These are phyloP conservation scores for Teratosphaeria epicoccoides DNA, from an alignment of 2,329 filamentous ascomycete genomes.

Conservation along the genomic window DNA sequence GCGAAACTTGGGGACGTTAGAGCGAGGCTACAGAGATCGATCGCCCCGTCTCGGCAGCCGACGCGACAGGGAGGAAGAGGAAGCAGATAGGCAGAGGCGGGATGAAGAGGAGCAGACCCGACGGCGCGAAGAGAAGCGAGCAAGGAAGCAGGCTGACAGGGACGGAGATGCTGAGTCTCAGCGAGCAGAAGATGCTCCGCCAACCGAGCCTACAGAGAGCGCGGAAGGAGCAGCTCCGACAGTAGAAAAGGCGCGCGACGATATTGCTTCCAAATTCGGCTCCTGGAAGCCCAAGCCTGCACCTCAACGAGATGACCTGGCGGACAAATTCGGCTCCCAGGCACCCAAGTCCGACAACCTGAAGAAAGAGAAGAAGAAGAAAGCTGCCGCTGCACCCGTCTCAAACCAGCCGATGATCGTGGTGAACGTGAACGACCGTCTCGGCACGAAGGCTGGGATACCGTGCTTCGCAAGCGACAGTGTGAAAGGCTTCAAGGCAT, in stretches of 20 bases:
- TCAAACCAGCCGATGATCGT: slow-evolving; percentile 75
- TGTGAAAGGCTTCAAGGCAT: slow-evolving; percentile 77
- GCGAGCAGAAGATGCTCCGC: background rate
- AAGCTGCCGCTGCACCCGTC: slow-evolving; percentile 17
- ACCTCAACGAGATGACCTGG: slow-evolving; percentile 3
- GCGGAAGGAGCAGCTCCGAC: slow-evolving; percentile 18
- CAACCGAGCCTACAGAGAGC: slow-evolving; percentile 3
- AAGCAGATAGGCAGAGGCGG: slow-evolving; percentile 4
- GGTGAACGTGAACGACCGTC: slow-evolving; percentile 85
- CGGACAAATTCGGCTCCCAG: slow-evolving; percentile 4
- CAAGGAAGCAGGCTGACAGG: slow-evolving; percentile 11
- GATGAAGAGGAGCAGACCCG: slow-evolving; percentile 9
- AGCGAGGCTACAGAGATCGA: slow-evolving; percentile 26
- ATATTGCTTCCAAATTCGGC: background rate
- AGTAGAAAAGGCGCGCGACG: background rate
- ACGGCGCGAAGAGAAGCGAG: slow-evolving; percentile 4
- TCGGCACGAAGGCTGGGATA: slow-evolving; percentile 90
- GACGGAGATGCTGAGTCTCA: slow-evolving; percentile 1
- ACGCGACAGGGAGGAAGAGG: slow-evolving; percentile 13
- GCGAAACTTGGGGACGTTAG: slow-evolving; percentile 16
- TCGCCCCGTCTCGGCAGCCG: slow-evolving; percentile 21
- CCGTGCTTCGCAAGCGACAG: slow-evolving; percentile 79
- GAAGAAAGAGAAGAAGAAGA: slow-evolving; percentile 18
- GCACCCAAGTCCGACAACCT: slow-evolving; percentile 3
- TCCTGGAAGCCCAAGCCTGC: background rate